These are phyloP conservation scores for Hypoxylon sp. DNA, from an alignment of 2,329 filamentous ascomycete genomes.

Conservation along the genomic window DNA sequence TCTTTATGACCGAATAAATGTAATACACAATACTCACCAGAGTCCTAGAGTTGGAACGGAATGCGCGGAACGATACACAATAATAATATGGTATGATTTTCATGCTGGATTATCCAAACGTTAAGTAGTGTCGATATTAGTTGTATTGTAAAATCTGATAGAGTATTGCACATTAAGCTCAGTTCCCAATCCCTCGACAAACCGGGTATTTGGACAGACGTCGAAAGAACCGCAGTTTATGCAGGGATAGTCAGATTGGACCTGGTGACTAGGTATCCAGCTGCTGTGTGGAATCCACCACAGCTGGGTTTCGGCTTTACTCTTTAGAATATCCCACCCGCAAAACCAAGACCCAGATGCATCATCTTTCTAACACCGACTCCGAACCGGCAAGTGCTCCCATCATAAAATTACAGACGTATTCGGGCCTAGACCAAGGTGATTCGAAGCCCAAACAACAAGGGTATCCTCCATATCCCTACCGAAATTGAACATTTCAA, in stretches of 20 bases:
- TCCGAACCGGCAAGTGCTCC: conserved; percentile 48
- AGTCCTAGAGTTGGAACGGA: neutral
- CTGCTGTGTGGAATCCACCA: conserved; percentile 12
- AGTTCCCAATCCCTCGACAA: conserved; percentile 3
- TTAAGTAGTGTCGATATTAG: conserved; percentile 34
- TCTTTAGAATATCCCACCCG: conserved; percentile 22
- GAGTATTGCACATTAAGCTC: conserved; percentile 17
- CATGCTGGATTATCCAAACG: conserved; percentile 34
- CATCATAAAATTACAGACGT: conserved; percentile 48
- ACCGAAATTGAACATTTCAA: conserved; percentile 32
- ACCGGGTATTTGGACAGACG: conserved; percentile 9
- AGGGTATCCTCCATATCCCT: conserved; percentile 8
- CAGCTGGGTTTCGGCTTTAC: conserved; percentile 5
- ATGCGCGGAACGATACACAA: neutral
- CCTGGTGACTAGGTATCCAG: conserved; percentile 11
- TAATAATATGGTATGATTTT: conserved; percentile 10
- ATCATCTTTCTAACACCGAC: conserved; percentile 46
- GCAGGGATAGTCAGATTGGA: neutral
- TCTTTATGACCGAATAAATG: neutral
- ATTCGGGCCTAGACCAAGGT: conserved; percentile 39
- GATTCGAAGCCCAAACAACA: conserved; percentile 21
- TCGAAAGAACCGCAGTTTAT: neutral
- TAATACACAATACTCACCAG: neutral
- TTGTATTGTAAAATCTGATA: conserved; percentile 33
- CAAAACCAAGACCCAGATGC: conserved; percentile 40